Evolutionary conservation across 305 asterid species (phyloP).

Genomic region (Fraxinus floribunda): DNA sequence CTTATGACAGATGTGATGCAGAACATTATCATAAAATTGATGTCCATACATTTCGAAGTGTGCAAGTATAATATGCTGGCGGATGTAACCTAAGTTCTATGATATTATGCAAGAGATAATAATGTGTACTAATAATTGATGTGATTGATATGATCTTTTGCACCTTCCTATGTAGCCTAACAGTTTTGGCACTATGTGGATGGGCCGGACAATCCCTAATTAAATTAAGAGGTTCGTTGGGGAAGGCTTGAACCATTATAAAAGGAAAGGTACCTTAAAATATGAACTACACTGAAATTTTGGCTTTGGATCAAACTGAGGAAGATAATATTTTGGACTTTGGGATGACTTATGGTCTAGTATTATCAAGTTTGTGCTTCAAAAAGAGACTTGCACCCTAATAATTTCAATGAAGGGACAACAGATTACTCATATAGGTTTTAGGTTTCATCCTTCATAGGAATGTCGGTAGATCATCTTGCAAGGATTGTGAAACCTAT

Average conservation of each 20-base stretch:
- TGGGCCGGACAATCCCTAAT: background rate
- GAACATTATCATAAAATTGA: background rate
- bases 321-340: background rate
- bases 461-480: background rate
- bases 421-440: background rate
- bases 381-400: background rate
- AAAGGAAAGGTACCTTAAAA: background rate
- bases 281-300: background rate
- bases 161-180: background rate
- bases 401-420: background rate
- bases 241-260: background rate
- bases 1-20: background rate
- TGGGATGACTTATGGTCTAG: background rate
- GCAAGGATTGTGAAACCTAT: background rate
- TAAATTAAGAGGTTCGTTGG: background rate
- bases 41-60: background rate
- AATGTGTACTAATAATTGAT: background rate
- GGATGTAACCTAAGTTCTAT: background rate
- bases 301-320: background rate
- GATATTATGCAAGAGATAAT: background rate
- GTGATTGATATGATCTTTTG: background rate
- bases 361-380: background rate
- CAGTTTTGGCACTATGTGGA: background rate
- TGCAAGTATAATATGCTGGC: background rate
- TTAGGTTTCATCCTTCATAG: background rate